Evolutionary conservation across 495 filamentous ascomycete species (phyloP), one percentile per base, ranked within the genome.

Genomic region (Rhizodiscina lignyota): DNA sequence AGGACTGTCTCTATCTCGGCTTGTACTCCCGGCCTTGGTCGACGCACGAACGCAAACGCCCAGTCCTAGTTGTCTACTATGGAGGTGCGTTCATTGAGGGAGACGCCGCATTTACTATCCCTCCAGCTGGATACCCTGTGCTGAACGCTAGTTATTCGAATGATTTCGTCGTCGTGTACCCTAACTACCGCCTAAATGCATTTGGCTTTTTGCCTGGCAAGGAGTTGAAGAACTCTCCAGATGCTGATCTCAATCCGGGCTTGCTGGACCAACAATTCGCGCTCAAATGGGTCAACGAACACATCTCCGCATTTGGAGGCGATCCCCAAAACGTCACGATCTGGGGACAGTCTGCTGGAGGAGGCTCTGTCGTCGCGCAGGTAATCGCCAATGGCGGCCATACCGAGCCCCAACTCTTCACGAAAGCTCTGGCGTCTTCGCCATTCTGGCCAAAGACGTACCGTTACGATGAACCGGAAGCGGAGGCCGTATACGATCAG

Each of bases 361-460:
- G 53, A 15, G 68, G 70, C 4, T 64, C 59, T 4, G 69, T 74
- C 2, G 57, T 71, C 5, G 67, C 62, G 16, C 64, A 71, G 46
- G 57, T 63, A 12, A 60, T 70, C n/a, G 64, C 63, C 4, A 58
- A 61, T 29, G 51, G 56, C 11, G 54, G 62, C 3, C 32, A 54
- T 19, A 45, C 44, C 6, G 34, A 53, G 10, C 59, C 52, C 21
- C 27, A 24, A 23, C 42, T 55, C 2, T 55, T 55, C 34, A 42
- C 21, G 12, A 67, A 67, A 41, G 72, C 70, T 0, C 58, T 75
- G n/a, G 66, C 66, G 4, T 68, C 62, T 37, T 67, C 62, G 2
- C 72, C 71, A 0, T 77, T 70, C 47, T 75, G 70, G 71, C 67
- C 67, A 0, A 70, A 66, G 43, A 70, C 65, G 11, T 73, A 74